Conservation (phyloP, 1,139 yeast genomes). For the Saccharomyces hybrid region DNA sequence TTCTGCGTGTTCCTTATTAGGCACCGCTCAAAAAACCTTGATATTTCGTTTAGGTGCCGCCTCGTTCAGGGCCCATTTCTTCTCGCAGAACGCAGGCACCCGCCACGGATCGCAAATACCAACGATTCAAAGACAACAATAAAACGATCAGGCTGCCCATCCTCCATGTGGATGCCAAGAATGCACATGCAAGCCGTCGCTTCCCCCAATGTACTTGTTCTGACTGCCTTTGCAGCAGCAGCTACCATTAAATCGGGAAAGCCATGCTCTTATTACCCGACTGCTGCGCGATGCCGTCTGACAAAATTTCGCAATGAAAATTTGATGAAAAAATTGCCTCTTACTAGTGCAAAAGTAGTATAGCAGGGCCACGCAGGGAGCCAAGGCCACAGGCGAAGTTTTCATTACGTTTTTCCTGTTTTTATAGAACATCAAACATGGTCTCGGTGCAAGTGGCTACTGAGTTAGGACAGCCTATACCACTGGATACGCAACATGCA, state of each 20-base stretch:
- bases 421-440: background rate
- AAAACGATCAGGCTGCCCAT: background rate
- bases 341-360: background rate
- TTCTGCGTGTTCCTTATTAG: background rate
- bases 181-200: background rate
- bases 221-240: background rate
- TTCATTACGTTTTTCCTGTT: background rate
- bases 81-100: background rate
- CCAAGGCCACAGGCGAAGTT: background rate
- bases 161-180: background rate
- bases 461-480: slow-evolving; percentile 70
- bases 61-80: background rate
- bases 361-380: background rate
- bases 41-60: background rate
- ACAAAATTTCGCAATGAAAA: background rate
- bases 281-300: background rate
- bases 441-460: slow-evolving; percentile 4
- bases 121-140: background rate
- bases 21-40: background rate
- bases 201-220: background rate
- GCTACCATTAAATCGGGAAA: background rate
- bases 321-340: slow-evolving; percentile 1
- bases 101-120: background rate
- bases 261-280: background rate
- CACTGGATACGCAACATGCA: slow-evolving; percentile 84